Evolutionary conservation across 2,329 filamentous ascomycete species (phyloP), one percentile per base, ranked within the genome.

Genomic region (Pestalotiopsis sp.): DNA sequence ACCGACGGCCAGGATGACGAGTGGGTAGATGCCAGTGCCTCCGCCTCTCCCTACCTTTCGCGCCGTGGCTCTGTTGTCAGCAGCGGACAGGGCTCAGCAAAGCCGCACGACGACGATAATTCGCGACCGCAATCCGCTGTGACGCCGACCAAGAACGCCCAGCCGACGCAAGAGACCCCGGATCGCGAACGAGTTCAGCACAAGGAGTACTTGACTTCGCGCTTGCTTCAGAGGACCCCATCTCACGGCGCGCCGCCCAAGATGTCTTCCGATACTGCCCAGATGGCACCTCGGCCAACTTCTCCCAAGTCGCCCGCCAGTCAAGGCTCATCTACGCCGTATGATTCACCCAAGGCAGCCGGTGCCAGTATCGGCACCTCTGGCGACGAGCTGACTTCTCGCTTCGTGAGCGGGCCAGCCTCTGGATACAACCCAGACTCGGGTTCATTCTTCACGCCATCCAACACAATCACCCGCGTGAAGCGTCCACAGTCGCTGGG

Each of bases 21-120:
- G 80, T 91, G 90, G 90, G 87, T 91, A 57, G 90, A 92, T 78
- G 89, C 89, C 69, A 91, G 88, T 78, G 85, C 84, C 61, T 90
- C 87, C 68, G 89, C 89, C 65, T 90, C 88, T 12, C 89, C 89
- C 4, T 86, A 89, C 70, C 79, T 87, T 60, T 86, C 85, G 13
- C 79, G 85, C 68, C 81, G 83, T 74, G 78, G 84, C 31, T 88
- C 86, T 2, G 78, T 86, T 39, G 83, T 83, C 69, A 83, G 84
- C 77, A 85, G 83, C 72, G 83, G 80, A 23, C 84, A 84, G 67
- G 84, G 83, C 13, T 86, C 82, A 38, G 77, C 83, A 36, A 84
- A 77, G 66, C 62, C 74, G n/a, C 71, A 68, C 49, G 65, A 56
- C n/a, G 67, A 73, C 36, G 69, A 71, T 68, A 78, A 75, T 70